Percentiles rank a stretch among this genome's conserved stretches.
Conservation (phyloP, 352 stramenopile genomes). For the Globisporangium spinosum region DNA sequence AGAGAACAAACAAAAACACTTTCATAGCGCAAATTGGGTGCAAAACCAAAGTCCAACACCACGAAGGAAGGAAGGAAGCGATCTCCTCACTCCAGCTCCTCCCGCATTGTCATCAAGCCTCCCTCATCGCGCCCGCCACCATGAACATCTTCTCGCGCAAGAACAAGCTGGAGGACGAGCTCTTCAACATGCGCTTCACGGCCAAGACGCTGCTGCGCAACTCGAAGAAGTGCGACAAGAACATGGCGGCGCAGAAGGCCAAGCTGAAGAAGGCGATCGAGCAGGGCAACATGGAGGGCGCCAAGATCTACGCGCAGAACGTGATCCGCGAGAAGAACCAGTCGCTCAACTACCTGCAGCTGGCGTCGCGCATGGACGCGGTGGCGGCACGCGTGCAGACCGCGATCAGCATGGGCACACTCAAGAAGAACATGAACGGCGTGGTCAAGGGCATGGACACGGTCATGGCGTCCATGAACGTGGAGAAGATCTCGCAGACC, state of each 20-base stretch:
- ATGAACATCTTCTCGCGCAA: constrained; percentile 86
- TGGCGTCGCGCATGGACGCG: constrained; percentile 95
- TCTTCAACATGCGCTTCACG: constrained; percentile 91
- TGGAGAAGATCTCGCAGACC: constrained; percentile 95
- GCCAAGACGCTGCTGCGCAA: constrained; percentile 87
- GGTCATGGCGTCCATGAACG: constrained; percentile 96
- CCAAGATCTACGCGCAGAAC: constrained; percentile 96
- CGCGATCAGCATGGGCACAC: constrained; percentile 93
- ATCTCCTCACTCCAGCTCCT: not conserved
- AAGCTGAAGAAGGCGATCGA: constrained; percentile 97
- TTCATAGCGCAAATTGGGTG: not conserved
- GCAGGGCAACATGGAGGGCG: constrained; percentile 96
- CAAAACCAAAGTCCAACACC: not conserved
- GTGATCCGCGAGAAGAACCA: constrained; percentile 85
- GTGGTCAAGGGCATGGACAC: constrained; percentile 97
- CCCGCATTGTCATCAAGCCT: not conserved
- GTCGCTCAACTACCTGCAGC: constrained; percentile 94
- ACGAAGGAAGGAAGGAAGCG: not conserved
- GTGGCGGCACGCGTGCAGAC: constrained; percentile 95
- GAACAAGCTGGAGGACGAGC: constrained; percentile 83
- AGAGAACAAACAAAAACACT: not conserved
- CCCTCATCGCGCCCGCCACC: not conserved
- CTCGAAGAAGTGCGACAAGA: constrained; percentile 98
- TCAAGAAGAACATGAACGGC: constrained; percentile 94
- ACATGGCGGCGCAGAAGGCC: constrained; percentile 90